These are phyloP conservation scores for Dacryopinax spathularia DNA, from an alignment of 768 basidiomycete species.

Conservation along the genomic window DNA sequence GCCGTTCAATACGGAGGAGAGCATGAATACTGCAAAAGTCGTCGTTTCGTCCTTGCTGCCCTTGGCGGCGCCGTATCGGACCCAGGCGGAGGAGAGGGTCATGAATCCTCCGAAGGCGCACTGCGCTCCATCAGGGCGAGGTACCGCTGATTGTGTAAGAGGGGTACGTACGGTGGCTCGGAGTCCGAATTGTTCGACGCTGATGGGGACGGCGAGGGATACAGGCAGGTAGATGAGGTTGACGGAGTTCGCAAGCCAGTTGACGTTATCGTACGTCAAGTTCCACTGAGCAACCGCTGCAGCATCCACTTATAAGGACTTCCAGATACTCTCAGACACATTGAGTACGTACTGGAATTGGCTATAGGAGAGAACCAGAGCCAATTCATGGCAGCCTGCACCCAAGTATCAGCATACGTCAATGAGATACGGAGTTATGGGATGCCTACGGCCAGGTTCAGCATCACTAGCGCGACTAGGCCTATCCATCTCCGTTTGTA, in stretches of 20 bases:
- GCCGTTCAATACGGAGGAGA: constrained; percentile 17
- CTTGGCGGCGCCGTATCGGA: constrained; percentile 55
- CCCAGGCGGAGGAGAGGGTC: constrained; percentile 54
- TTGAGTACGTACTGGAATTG: constrained; percentile 37
- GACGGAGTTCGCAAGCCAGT: constrained; percentile 66
- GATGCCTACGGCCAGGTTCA: constrained; percentile 39
- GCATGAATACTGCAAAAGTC: background rate
- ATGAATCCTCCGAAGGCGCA: constrained; percentile 42
- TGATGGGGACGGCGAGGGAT: constrained; percentile 43
- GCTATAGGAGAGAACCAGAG: constrained; percentile 81
- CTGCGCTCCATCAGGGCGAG: constrained; percentile 24
- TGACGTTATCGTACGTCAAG: constrained; percentile 42
- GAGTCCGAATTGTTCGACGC: constrained; percentile 47
- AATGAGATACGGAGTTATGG: background rate
- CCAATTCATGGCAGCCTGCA: constrained; percentile 41
- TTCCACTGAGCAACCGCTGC: constrained; percentile 40
- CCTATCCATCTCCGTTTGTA: constrained; percentile 61
- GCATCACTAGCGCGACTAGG: constrained; percentile 44
- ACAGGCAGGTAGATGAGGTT: constrained; percentile 48
- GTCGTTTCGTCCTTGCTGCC: background rate
- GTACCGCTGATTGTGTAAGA: background rate
- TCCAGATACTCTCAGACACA: background rate
- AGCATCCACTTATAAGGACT: background rate
- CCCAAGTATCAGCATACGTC: background rate
- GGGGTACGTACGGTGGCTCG: constrained; percentile 41